Base-by-base conservation (phyloP, 2,329 filamentous ascomycete species). In the Paradendryphiella salina region DNA sequence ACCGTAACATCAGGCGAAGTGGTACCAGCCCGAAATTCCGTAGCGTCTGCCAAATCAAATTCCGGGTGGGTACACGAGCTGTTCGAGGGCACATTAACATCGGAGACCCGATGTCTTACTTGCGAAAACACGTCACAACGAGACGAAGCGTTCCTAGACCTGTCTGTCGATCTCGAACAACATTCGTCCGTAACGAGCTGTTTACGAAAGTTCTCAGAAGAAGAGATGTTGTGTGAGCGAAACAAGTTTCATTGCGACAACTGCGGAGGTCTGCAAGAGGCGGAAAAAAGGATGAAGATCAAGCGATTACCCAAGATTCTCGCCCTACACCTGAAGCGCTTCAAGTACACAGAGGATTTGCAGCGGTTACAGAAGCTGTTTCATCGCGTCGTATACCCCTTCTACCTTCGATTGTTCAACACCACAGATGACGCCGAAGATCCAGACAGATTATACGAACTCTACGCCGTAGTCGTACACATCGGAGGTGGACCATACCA, bases 211-310 rank as follows among this genome's bases (percentile, higher is more conserved):
- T 99, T 99, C 67, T 99, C 94, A 0, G 91, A 94, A 37, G 94
- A 97, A 66, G 94, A 99, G 74, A 96, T 97, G 71, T 82, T 99
- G 50, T 97, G 94, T 69, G 94, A 99, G 76, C 84, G 92, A 54
- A 97, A 99, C 78, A 99, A 99, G 71, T 99, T 99, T 61, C 93
- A 99, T 70, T 99, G 94, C 75, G 94, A 99, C 71, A 92, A 92
- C 64, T 99, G 94, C 63, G 94, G 94, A 45, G 94, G 94, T 2
- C 78, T 99, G 47, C 94, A 99, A 74, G 94, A 99, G 75, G 94
- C 94, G 0, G 94, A 99, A 74, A 99, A 97, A 79, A 85, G 94
- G 58, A 99, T 99, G 94, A 99, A 97, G 79, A 93, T 99, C 63
- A 97, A 99, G 78, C 85, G 89, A 45, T 77, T 97, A 67, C 94